These are phyloP conservation scores for Gossypium sturtianum DNA, from an alignment of 345 rosid species.

Conservation along the genomic window DNA sequence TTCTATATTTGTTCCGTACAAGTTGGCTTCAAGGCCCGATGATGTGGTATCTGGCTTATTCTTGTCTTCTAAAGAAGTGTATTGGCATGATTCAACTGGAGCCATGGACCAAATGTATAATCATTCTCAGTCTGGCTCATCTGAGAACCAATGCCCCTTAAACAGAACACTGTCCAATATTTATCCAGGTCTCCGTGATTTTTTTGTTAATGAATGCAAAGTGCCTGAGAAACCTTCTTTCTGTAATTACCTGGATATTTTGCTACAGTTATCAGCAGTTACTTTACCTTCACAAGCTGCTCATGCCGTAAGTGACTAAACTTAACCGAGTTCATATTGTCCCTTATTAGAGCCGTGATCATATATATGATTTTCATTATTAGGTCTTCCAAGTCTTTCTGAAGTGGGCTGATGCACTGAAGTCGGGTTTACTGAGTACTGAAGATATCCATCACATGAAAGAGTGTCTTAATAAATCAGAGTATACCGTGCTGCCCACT, in stretches of 20 bases:
- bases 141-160: slow-evolving; percentile 25
- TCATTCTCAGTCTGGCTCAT: slow-evolving; percentile 26
- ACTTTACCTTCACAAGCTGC: slow-evolving; percentile 72
- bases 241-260: slow-evolving; percentile 49
- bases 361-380: slow-evolving; percentile 18
- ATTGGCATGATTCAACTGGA: slow-evolving; percentile 84
- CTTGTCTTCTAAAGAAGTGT: slow-evolving; percentile 56
- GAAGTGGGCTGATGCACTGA: slow-evolving; percentile 70
- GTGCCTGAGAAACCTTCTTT: slow-evolving; percentile 66
- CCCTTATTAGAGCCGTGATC: slow-evolving; percentile 8
- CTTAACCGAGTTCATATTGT: background rate
- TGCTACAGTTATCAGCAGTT: slow-evolving; percentile 52
- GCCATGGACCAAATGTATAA: slow-evolving; percentile 41
- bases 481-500: slow-evolving; percentile 71
- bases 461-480: slow-evolving; percentile 53
- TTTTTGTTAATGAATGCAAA: slow-evolving; percentile 72
- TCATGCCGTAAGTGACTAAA: slow-evolving; percentile 51
- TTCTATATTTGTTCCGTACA: slow-evolving; percentile 68
- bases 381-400: slow-evolving; percentile 79
- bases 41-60: slow-evolving; percentile 56
- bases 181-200: slow-evolving; percentile 79
- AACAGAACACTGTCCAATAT: slow-evolving; percentile 55
- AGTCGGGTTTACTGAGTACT: slow-evolving; percentile 46
- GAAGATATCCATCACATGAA: slow-evolving; percentile 51
- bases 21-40: slow-evolving; percentile 37